These are phyloP conservation scores for Lolium multiflorum DNA, from an alignment of 176 grass and related monocot species.

Conservation along the genomic window DNA sequence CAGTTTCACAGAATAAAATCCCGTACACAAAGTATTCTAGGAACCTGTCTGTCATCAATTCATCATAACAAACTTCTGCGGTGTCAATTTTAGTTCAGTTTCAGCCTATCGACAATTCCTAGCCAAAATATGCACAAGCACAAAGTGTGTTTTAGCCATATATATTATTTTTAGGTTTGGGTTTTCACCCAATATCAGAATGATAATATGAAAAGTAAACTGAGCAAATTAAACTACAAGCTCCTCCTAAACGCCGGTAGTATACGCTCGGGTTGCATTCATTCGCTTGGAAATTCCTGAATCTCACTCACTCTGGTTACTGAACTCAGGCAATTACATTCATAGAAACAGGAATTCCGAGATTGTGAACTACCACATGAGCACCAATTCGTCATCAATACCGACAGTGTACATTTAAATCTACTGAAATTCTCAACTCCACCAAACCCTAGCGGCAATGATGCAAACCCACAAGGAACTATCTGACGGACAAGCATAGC, in stretches of 20 bases:
- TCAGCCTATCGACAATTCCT: not conserved
- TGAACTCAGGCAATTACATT: conserved; percentile 9
- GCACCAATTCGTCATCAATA: not conserved
- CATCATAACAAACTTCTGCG: not conserved
- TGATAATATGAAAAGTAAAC: not conserved
- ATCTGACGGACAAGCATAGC: conserved; percentile 4
- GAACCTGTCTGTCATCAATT: not conserved
- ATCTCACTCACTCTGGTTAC: not conserved
- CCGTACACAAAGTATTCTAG: not conserved
- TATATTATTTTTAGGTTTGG: not conserved
- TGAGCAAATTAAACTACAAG: not conserved
- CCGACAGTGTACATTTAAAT: not conserved
- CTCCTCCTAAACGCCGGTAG: not conserved
- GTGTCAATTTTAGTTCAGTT: not conserved
- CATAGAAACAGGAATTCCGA: not conserved
- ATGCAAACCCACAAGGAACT: not conserved
- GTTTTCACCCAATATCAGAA: conserved; percentile 1
- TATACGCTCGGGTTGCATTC: not conserved
- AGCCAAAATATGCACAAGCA: not conserved
- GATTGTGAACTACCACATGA: not conserved
- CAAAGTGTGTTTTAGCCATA: not conserved
- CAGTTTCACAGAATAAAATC: not conserved
- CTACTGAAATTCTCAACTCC: not conserved
- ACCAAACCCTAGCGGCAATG: conserved; percentile 33
- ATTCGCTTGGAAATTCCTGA: conserved; percentile 5